These are phyloP conservation scores for Vaccinium vitisidaea DNA, from an alignment of 148 eudicot genomes.

Conservation along the genomic window DNA sequence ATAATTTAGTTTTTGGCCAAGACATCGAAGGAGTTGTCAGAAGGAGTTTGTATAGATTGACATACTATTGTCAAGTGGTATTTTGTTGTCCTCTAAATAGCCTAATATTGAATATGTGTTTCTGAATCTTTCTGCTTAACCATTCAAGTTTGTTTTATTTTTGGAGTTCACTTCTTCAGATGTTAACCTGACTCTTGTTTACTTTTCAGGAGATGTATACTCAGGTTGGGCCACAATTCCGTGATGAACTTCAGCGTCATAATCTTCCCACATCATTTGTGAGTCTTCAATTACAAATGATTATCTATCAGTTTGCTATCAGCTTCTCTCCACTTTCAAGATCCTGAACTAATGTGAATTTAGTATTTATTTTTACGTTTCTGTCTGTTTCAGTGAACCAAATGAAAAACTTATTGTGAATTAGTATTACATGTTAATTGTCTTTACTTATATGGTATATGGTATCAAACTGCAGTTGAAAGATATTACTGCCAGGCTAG, in stretches of 20 bases:
- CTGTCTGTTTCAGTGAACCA: neutral
- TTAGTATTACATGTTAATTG: too few species aligned
- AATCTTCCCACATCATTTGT: slow-evolving; percentile 85
- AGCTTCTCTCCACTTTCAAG: neutral
- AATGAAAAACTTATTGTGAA: neutral
- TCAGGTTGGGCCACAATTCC: slow-evolving; percentile 89
- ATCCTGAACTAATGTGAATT: neutral
- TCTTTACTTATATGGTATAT: slow-evolving; percentile 7
- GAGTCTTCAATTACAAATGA: slow-evolving; percentile 23
- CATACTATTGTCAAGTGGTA: neutral
- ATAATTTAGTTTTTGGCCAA: neutral
- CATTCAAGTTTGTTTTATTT: neutral
- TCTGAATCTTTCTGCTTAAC: slow-evolving; percentile 8
- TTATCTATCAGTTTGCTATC: neutral
- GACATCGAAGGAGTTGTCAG: neutral
- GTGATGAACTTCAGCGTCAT: slow-evolving; percentile 84
- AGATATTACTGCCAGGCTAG: slow-evolving; percentile 89
- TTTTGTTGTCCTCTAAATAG: neutral
- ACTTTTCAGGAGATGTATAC: slow-evolving; percentile 83
- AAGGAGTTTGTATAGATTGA: neutral
- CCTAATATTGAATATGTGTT: neutral
- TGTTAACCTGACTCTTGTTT: slow-evolving; percentile 9
- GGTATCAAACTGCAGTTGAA: slow-evolving; percentile 53
- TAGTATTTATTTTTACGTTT: neutral
- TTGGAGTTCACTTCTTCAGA: neutral